A percentile compares a stretch with the other conserved stretches of the same genome.
Conservation (phyloP, 495 filamentous ascomycete genomes). For the Penicillium atrosanguineum region DNA sequence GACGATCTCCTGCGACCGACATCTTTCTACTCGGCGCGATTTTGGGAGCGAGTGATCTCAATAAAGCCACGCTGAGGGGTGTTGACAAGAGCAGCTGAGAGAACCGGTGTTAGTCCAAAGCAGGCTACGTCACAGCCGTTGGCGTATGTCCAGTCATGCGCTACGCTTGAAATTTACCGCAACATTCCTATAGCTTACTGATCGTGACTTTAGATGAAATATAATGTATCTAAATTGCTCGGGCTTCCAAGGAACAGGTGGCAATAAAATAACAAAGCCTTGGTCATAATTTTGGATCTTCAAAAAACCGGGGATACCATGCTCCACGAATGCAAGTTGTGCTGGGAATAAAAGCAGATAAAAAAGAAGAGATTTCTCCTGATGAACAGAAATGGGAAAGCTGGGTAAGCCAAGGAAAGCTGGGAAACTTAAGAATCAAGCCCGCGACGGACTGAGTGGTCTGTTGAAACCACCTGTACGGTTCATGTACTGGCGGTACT, state of each 20-base stretch:
- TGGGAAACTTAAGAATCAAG: conserved; percentile 7
- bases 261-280: conserved; percentile 11
- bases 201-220: background rate
- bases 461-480: conserved; percentile 94
- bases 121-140: conserved; percentile 30
- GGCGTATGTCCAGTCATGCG: conserved; percentile 27
- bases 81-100: conserved; percentile 1
- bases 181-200: conserved; percentile 1
- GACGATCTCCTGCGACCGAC: conserved; percentile 37
- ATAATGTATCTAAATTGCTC: conserved; percentile 2
- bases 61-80: conserved; percentile 27
- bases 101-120: background rate
- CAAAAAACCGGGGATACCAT: conserved; percentile 16
- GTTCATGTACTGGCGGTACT: conserved; percentile 99
- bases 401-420: background rate
- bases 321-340: conserved; percentile 29
- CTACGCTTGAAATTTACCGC: conserved; percentile 3
- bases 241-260: conserved; percentile 2
- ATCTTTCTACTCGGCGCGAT: conserved; percentile 30
- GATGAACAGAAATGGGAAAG: background rate
- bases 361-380: conserved; percentile 1
- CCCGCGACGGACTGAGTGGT: conserved; percentile 65
- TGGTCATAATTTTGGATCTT: conserved; percentile 6
- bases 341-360: conserved; percentile 9
- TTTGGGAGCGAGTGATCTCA: conserved; percentile 15